Conservation (phyloP, 129 eudicot species). For the Centaurea solstitialis region DNA sequence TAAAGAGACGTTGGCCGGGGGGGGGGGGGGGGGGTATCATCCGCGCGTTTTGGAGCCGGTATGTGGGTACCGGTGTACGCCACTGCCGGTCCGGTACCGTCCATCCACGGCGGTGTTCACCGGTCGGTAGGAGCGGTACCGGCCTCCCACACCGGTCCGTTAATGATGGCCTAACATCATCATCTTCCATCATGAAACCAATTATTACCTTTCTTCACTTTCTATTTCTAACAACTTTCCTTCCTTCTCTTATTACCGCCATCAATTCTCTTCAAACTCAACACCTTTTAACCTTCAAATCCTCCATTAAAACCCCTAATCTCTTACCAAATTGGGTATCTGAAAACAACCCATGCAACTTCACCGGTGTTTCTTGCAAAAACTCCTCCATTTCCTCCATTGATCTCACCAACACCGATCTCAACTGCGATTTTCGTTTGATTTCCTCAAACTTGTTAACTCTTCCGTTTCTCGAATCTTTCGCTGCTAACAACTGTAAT, state of each 20-base stretch:
- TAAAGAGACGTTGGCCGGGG: no score
- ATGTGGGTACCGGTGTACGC: no score
- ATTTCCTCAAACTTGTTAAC: conserved; percentile 45
- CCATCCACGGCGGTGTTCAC: no score
- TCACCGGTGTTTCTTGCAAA: conserved; percentile 61
- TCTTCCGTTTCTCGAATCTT: conserved; percentile 44
- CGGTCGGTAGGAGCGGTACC: no score
- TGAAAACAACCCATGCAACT: conserved; percentile 40
- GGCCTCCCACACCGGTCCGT: no score
- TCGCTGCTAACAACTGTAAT: conserved; percentile 46
- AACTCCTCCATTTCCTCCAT: conserved; percentile 44
- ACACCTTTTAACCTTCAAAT: conserved; percentile 57
- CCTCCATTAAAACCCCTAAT: conserved; percentile 43
- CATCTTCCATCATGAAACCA: conserved; percentile 41
- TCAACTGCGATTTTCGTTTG: conserved; percentile 38
- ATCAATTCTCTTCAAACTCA: conserved; percentile 24
- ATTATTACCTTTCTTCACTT: conserved; percentile 1
- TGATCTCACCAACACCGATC: conserved; percentile 48
- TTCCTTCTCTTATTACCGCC: conserved; percentile 19
- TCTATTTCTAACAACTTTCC: conserved; percentile 13
- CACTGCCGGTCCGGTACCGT: no score
- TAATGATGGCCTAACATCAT: not conserved
- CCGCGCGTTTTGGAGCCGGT: no score
- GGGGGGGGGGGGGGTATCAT: no score
- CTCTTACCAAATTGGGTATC: conserved; percentile 51